Evolutionary conservation across 2,329 filamentous ascomycete genomes (phyloP).

Genomic region (Westerdykella aurantiaca): DNA sequence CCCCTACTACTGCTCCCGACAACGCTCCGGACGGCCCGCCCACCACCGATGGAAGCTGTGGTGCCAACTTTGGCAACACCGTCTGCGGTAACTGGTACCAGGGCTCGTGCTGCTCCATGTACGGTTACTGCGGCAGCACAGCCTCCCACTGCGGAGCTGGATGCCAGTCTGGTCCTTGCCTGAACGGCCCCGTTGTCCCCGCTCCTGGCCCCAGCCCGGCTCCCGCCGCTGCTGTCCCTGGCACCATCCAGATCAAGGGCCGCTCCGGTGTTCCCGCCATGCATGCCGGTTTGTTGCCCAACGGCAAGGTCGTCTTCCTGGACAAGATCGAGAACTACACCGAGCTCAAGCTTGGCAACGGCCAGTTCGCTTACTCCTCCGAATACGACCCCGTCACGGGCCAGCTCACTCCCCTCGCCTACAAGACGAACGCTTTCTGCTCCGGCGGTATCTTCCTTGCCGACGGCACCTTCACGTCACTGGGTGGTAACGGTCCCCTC

Average conservation of each 20-base stretch:
- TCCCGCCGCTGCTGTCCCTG: slow-evolving; percentile 42
- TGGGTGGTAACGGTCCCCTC: slow-evolving; percentile 56
- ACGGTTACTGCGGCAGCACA: slow-evolving; percentile 50
- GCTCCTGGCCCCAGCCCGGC: slow-evolving; percentile 44
- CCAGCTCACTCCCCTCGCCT: slow-evolving; percentile 43
- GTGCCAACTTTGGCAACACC: slow-evolving; percentile 44
- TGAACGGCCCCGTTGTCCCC: slow-evolving; percentile 34
- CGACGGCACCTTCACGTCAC: slow-evolving; percentile 50
- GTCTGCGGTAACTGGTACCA: slow-evolving; percentile 50
- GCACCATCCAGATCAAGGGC: slow-evolving; percentile 47
- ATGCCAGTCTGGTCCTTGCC: slow-evolving; percentile 50
- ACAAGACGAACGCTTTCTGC: slow-evolving; percentile 58
- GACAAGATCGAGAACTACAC: slow-evolving; percentile 62
- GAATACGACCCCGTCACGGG: slow-evolving; percentile 53
- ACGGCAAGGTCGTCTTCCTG: slow-evolving; percentile 55
- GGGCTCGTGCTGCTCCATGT: slow-evolving; percentile 53
- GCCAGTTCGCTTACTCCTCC: slow-evolving; percentile 54
- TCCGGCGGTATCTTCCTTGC: slow-evolving; percentile 55
- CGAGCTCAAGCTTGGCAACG: slow-evolving; percentile 49
- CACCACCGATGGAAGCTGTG: slow-evolving; percentile 52
- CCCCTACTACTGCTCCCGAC: slow-evolving; percentile 8
- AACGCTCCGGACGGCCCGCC: slow-evolving; percentile 19
- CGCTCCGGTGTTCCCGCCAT: slow-evolving; percentile 58
- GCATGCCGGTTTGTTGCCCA: slow-evolving; percentile 56
- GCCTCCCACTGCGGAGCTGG: slow-evolving; percentile 52